phyloP scores from a whole-genome alignment of 2,329 filamentous ascomycete genomes.

The Penicillium sp. region DNA sequence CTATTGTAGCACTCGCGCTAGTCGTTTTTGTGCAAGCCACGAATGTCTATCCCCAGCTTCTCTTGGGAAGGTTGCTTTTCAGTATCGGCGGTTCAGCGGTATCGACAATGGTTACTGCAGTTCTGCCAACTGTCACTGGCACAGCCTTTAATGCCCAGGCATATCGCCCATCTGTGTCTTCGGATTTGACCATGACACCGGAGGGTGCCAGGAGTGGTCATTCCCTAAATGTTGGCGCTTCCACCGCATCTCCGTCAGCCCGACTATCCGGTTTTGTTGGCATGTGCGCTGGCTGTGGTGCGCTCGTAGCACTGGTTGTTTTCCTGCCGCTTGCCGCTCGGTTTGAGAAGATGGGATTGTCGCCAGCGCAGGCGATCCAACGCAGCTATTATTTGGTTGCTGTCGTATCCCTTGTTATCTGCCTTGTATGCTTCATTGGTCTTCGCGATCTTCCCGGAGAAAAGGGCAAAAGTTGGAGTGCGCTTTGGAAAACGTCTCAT shows the following conservation, averaged over 20 bases:
- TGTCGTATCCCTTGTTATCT: conserved; percentile 66
- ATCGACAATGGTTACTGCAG: conserved; percentile 97
- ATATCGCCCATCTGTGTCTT: conserved; percentile 54
- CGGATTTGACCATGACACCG: conserved; percentile 60
- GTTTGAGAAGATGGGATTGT: conserved; percentile 71
- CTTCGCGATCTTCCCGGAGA: conserved; percentile 68
- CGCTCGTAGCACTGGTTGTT: conserved; percentile 73
- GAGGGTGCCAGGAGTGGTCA: conserved; percentile 39
- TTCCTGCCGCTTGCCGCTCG: conserved; percentile 85
- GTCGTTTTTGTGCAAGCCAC: conserved; percentile 78
- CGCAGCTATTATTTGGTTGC: conserved; percentile 88
- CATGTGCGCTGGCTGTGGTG: conserved; percentile 87
- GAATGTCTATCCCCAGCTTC: conserved; percentile 83
- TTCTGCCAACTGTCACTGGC: conserved; percentile 69
- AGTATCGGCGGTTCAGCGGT: conserved; percentile 88
- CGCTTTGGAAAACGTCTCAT: conserved; percentile 40
- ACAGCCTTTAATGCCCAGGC: conserved; percentile 41
- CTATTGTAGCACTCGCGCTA: conserved; percentile 73
- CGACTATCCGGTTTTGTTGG: conserved; percentile 85
- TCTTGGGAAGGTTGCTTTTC: conserved; percentile 82
- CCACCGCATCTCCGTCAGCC: conserved; percentile 48
- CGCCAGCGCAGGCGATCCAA: conserved; percentile 70
- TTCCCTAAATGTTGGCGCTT: conserved; percentile 5
- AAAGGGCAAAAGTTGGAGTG: conserved; percentile 69
- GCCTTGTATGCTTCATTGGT: conserved; percentile 74